These are phyloP conservation scores for Sorghum bicolor DNA, from an alignment of 176 grass and related monocot genomes.

Conservation along the genomic window DNA sequence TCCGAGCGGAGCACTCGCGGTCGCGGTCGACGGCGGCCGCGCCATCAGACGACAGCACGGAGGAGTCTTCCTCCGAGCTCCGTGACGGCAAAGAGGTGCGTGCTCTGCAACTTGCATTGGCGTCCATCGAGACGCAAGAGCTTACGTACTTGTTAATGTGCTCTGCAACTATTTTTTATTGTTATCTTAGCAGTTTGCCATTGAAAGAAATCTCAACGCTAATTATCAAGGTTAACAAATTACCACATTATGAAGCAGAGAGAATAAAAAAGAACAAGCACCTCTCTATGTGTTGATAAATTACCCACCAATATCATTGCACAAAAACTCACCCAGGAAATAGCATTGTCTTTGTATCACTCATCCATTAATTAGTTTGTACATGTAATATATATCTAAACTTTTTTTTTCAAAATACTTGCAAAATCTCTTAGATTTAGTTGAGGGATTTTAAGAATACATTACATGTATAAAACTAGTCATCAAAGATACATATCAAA, in stretches of 20 bases:
- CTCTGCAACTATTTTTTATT: no score
- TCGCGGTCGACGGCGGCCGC: neutral
- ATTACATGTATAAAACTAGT: neutral
- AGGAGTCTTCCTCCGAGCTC: conserved; percentile 43
- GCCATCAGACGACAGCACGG: conserved; percentile 42
- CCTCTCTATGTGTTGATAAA: neutral
- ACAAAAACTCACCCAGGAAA: neutral
- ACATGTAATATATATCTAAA: neutral
- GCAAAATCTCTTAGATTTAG: no score
- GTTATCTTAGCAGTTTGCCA: neutral
- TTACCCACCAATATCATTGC: neutral
- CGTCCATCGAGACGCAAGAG: neutral
- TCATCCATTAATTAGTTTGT: neutral
- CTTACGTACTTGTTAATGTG: neutral
- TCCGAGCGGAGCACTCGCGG: neutral
- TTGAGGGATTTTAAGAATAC: no score
- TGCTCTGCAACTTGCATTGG: neutral
- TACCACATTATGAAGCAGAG: neutral
- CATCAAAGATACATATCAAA: neutral
- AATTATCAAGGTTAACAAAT: neutral
- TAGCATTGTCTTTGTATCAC: neutral
- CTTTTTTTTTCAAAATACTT: no score
- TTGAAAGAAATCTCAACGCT: neutral
- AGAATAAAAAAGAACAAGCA: neutral
- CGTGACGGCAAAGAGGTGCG: conserved; percentile 24